phyloP scores from a whole-genome alignment of 2,329 filamentous ascomycete species.

The Plectosphaerella cucumerina region DNA sequence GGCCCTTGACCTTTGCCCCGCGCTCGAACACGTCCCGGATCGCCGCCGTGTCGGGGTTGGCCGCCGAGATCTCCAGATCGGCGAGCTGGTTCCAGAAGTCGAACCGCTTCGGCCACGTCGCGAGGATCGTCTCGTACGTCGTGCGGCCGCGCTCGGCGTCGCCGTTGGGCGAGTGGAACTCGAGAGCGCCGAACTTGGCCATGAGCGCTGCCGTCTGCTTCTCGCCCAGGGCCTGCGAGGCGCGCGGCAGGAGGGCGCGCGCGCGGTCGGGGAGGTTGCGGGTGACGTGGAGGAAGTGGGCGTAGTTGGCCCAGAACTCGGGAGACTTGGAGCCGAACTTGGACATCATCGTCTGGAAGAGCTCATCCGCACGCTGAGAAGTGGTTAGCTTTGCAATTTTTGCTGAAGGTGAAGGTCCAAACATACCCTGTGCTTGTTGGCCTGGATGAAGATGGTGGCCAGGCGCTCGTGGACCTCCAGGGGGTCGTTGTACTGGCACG shows the following conservation, averaged over 20 bases:
- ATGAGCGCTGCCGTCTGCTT: slow-evolving; percentile 66
- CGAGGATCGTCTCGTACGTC: slow-evolving; percentile 84
- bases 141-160: slow-evolving; percentile 90
- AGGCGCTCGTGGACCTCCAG: slow-evolving; percentile 86
- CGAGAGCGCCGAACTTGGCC: slow-evolving; percentile 83
- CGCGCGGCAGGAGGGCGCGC: slow-evolving; percentile 74
- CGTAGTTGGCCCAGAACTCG: slow-evolving; percentile 90
- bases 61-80: slow-evolving; percentile 71
- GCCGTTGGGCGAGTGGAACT: slow-evolving; percentile 80
- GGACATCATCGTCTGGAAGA: slow-evolving; percentile 84
- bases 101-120: slow-evolving; percentile 80
- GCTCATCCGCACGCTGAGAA: slow-evolving; percentile 73
- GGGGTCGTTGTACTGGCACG: slow-evolving; percentile 89
- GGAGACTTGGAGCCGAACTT: slow-evolving; percentile 81
- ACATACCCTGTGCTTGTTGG: slow-evolving; percentile 75
- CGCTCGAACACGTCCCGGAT: slow-evolving; percentile 80
- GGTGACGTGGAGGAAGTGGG: slow-evolving; percentile 81
- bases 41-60: slow-evolving; percentile 49
- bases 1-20: slow-evolving; percentile 60
- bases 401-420: fast-evolving
- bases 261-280: slow-evolving; percentile 66
- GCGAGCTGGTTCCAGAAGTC: slow-evolving; percentile 92
- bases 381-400: slow-evolving; percentile 2
- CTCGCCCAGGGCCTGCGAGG: slow-evolving; percentile 74
- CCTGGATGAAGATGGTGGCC: slow-evolving; percentile 92